These are phyloP conservation scores for Zasmidium cellare DNA, from an alignment of 2,329 filamentous ascomycete genomes.

Conservation along the genomic window DNA sequence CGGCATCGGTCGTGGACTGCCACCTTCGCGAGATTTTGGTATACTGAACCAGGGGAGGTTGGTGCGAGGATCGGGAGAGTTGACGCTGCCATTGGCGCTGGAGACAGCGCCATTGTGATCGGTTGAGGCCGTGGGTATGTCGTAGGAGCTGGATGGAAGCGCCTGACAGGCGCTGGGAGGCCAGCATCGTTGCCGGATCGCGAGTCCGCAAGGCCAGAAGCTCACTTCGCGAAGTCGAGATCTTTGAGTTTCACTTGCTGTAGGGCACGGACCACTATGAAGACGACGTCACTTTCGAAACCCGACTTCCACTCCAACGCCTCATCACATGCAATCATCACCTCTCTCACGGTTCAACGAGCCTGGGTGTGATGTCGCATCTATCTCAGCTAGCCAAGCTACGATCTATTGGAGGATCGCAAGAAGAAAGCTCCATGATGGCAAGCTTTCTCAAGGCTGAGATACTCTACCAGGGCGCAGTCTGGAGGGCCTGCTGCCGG, in stretches of 20 bases:
- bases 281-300: neutral
- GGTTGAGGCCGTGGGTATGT: slow-evolving; percentile 17
- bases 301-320: too few relatives aligned
- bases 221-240: neutral
- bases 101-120: slow-evolving; percentile 23
- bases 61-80: slow-evolving; percentile 18
- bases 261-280: neutral
- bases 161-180: slow-evolving; percentile 20
- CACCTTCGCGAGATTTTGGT: slow-evolving; percentile 9
- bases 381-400: too few relatives aligned
- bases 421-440: too few relatives aligned
- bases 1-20: slow-evolving; percentile 11
- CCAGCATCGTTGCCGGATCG: slow-evolving; percentile 20
- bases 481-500: too few relatives aligned
- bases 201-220: neutral
- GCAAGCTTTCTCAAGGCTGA: too few relatives aligned
- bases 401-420: too few relatives aligned
- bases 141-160: slow-evolving; percentile 21
- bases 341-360: too few relatives aligned
- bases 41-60: slow-evolving; percentile 2
- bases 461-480: too few relatives aligned
- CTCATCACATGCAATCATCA: too few relatives aligned
- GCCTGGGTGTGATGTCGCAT: too few relatives aligned
- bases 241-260: neutral
- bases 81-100: slow-evolving; percentile 28